phyloP scores from a whole-genome alignment of 768 basidiomycete genomes.

The Hortiboletus campestris region DNA sequence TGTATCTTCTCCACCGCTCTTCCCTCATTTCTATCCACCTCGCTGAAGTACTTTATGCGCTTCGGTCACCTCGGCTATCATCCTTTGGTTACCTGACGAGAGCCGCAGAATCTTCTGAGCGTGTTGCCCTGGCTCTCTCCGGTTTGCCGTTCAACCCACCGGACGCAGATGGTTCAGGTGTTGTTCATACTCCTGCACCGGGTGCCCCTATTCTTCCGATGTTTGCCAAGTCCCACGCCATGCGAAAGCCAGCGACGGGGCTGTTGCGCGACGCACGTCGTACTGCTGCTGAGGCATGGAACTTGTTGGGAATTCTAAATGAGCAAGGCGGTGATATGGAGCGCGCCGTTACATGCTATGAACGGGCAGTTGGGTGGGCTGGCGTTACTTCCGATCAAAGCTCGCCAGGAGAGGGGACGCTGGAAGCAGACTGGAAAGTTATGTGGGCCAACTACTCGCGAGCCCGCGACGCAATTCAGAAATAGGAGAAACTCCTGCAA shows the following conservation, averaged over 20 bases:
- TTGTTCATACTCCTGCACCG: slow-evolving; percentile 38
- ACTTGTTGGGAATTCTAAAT: slow-evolving; percentile 64
- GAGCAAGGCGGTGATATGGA: slow-evolving; percentile 40
- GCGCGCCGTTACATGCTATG: slow-evolving; percentile 59
- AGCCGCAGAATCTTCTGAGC: slow-evolving; percentile 68
- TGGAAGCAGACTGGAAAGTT: slow-evolving; percentile 60
- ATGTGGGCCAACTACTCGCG: slow-evolving; percentile 63
- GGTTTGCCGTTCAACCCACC: slow-evolving; percentile 38
- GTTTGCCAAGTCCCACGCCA: slow-evolving; percentile 47
- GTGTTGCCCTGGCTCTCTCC: slow-evolving; percentile 54
- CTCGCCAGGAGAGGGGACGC: slow-evolving; percentile 48
- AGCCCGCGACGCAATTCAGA: slow-evolving; percentile 32
- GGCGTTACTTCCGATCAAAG: slow-evolving; percentile 42
- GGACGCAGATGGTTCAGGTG: slow-evolving; percentile 33
- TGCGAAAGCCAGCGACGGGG: slow-evolving; percentile 53
- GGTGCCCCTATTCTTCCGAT: slow-evolving; percentile 40
- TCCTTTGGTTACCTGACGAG: slow-evolving; percentile 56
- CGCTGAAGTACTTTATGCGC: slow-evolving; percentile 66
- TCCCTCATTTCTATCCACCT: slow-evolving; percentile 72
- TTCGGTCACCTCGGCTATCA: slow-evolving; percentile 37
- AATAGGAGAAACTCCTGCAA: slow-evolving; percentile 8
- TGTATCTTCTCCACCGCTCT: slow-evolving; percentile 70
- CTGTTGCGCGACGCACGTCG: slow-evolving; percentile 69
- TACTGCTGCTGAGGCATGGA: slow-evolving; percentile 75
- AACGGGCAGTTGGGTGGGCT: slow-evolving; percentile 69